Conservation (phyloP, 805 yeast genomes). For the Lipomyces oligophaga region DNA sequence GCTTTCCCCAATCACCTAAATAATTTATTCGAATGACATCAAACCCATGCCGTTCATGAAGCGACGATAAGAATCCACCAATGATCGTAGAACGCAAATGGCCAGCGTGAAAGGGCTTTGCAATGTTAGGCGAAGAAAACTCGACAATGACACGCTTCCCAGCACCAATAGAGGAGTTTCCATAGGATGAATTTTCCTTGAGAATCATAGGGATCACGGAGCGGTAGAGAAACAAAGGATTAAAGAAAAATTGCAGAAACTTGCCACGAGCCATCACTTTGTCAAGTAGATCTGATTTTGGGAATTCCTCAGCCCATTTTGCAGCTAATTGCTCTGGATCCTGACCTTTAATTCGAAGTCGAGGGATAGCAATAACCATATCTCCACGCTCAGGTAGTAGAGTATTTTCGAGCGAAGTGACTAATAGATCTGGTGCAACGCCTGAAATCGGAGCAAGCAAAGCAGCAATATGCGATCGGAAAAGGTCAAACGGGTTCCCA, state of each 20-base stretch:
- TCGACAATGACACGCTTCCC: slow-evolving; percentile 75
- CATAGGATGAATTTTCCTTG: slow-evolving; percentile 52
- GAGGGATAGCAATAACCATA: slow-evolving; percentile 84
- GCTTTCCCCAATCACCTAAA: slow-evolving; percentile 99
- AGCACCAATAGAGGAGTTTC: slow-evolving; percentile 67
- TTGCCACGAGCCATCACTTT: slow-evolving; percentile 82
- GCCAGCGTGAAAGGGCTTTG: slow-evolving; percentile 99
- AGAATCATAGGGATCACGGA: slow-evolving; percentile 69
- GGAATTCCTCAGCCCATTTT: slow-evolving; percentile 77
- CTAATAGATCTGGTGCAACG: slow-evolving; percentile 65
- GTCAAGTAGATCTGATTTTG: slow-evolving; percentile 62
- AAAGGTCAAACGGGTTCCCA: slow-evolving; percentile 75
- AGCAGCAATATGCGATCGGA: slow-evolving; percentile 82
- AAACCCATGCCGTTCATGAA: slow-evolving; percentile 89
- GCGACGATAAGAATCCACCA: slow-evolving; percentile 89
- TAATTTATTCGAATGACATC: slow-evolving; percentile 89
- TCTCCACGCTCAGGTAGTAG: slow-evolving; percentile 87
- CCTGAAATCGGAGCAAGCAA: slow-evolving; percentile 71
- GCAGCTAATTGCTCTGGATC: slow-evolving; percentile 70
- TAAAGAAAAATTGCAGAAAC: slow-evolving; percentile 84
- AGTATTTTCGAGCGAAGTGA: slow-evolving; percentile 85
- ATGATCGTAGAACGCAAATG: slow-evolving; percentile 96
- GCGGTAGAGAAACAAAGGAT: slow-evolving; percentile 60
- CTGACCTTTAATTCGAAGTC: slow-evolving; percentile 75
- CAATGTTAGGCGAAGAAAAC: slow-evolving; percentile 96